These are phyloP conservation scores for Penicillium lividum DNA, from an alignment of 495 filamentous ascomycete species.

Conservation along the genomic window DNA sequence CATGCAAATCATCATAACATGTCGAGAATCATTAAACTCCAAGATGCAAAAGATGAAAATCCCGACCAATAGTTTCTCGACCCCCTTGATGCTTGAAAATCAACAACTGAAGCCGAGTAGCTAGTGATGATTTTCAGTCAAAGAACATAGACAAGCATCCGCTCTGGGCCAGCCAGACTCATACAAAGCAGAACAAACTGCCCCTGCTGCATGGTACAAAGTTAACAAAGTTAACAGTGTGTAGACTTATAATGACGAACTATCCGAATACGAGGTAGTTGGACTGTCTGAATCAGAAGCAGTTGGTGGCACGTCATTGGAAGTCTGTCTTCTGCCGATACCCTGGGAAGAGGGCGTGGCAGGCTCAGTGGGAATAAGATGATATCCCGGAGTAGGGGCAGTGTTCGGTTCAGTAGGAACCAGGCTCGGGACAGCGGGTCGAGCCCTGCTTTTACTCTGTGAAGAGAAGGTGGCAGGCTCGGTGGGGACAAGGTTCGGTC, in stretches of 20 bases:
- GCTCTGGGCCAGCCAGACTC: neutral
- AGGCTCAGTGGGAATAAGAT: slow-evolving; percentile 23
- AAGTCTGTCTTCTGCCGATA: neutral
- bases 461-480: neutral
- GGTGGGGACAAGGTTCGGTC: slow-evolving; percentile 26
- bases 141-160: neutral
- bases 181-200: neutral
- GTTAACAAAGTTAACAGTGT: neutral
- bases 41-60: slow-evolving; percentile 1
- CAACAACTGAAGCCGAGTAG: neutral
- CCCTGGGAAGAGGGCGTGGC: neutral
- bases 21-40: slow-evolving; percentile 14
- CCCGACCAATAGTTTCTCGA: neutral
- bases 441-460: slow-evolving; percentile 9
- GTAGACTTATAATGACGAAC: neutral
- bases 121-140: too few relatives aligned
- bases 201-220: neutral
- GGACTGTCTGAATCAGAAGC: slow-evolving; percentile 29
- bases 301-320: neutral
- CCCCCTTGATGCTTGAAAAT: neutral
- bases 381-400: slow-evolving; percentile 7
- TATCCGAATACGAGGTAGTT: neutral
- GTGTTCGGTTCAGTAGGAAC: neutral
- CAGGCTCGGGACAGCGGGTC: too few relatives aligned
- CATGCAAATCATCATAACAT: neutral